Conservation (phyloP, 2,329 filamentous ascomycete species). For the Rhexocercosporidium sp. region DNA sequence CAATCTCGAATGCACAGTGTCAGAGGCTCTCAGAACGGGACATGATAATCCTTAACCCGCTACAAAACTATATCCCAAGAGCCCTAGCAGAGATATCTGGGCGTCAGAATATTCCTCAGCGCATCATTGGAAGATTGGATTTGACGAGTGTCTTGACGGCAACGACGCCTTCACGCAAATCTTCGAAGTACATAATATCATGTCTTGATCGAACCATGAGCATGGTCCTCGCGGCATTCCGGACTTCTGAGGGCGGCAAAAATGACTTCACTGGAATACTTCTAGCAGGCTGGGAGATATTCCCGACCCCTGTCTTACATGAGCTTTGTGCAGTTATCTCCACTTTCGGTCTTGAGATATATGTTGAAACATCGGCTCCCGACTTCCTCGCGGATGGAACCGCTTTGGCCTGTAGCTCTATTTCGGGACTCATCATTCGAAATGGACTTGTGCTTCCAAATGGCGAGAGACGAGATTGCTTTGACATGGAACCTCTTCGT, state of each 20-base stretch:
- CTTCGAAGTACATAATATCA: constrained; percentile 8
- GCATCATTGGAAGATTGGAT: constrained; percentile 44
- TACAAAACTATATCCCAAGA: constrained; percentile 17
- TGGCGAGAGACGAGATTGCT: constrained; percentile 50
- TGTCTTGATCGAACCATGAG: constrained; percentile 31
- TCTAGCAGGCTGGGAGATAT: constrained; percentile 48
- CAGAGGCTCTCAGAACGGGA: constrained; percentile 15
- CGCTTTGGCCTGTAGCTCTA: constrained; percentile 42
- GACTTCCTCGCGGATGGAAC: constrained; percentile 46
- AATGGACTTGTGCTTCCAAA: constrained; percentile 49
- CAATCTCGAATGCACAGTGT: constrained; percentile 17
- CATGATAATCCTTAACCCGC: constrained; percentile 25
- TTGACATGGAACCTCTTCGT: constrained; percentile 48
- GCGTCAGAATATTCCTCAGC: constrained; percentile 24
- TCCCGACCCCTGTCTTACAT: constrained; percentile 35
- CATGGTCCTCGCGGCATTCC: constrained; percentile 35
- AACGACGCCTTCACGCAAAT: not conserved
- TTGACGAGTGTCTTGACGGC: constrained; percentile 10
- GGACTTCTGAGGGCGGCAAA: constrained; percentile 41
- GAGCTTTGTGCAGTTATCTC: constrained; percentile 41
- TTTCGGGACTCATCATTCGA: constrained; percentile 48
- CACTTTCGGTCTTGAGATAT: constrained; percentile 45
- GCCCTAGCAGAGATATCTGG: constrained; percentile 27
- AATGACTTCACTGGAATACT: constrained; percentile 48
- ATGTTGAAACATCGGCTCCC: constrained; percentile 48